These are phyloP conservation scores for Phytophthora crassamura DNA, from an alignment of 352 stramenopile species.

Conservation along the genomic window DNA sequence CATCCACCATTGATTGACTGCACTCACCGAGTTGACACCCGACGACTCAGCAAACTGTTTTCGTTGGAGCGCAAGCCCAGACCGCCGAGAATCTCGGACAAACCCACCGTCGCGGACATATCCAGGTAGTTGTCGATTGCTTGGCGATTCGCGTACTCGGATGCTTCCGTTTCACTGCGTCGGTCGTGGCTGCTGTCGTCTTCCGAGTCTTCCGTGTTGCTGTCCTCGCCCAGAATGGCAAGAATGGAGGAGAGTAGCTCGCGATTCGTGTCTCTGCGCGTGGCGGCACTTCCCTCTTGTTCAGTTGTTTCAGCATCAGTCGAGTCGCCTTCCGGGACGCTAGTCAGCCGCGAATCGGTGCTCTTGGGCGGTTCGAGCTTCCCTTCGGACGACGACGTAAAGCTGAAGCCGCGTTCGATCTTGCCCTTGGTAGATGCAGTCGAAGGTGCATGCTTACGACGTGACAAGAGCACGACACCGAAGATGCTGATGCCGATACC, in stretches of 20 bases:
- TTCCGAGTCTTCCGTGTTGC: constrained; percentile 44
- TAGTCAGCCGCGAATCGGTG: constrained; percentile 17
- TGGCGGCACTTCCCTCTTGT: neutral
- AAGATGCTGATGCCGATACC: constrained; percentile 84
- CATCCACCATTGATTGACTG: constrained; percentile 20
- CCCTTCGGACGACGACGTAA: constrained; percentile 43
- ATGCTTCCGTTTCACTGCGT: constrained; percentile 43
- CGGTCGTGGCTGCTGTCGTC: constrained; percentile 25
- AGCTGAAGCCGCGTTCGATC: constrained; percentile 71
- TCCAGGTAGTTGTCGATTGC: constrained; percentile 89
- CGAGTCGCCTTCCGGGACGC: constrained; percentile 16
- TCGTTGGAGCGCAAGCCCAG: constrained; percentile 61
- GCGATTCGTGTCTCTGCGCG: constrained; percentile 7
- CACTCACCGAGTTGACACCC: constrained; percentile 52
- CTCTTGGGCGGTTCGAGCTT: constrained; percentile 23
- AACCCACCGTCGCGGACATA: constrained; percentile 78
- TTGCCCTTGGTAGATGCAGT: constrained; percentile 55
- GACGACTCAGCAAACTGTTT: constrained; percentile 56
- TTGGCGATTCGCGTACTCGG: constrained; percentile 69
- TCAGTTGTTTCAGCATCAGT: constrained; percentile 14
- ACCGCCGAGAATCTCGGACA: constrained; percentile 70
- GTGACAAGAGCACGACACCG: constrained; percentile 83
- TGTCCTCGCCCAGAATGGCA: constrained; percentile 31
- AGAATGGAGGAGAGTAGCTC: constrained; percentile 25
- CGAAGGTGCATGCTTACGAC: constrained; percentile 60